Evolutionary conservation across 345 rosid species (phyloP), one percentile per base, ranked within the genome.

Genomic region (Geranium rotundifolium): DNA sequence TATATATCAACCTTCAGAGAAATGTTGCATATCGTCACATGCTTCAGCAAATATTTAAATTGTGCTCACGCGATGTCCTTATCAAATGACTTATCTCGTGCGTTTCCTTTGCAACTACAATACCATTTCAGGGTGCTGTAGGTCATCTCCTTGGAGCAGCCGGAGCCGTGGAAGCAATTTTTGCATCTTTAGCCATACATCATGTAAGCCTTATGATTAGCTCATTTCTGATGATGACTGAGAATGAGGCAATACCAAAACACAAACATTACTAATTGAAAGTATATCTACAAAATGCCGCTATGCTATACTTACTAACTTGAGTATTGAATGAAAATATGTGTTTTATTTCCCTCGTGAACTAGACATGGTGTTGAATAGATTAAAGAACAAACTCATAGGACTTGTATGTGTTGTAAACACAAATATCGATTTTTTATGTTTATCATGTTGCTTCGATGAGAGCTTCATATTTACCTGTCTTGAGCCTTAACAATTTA

Each of bases 121-220:
- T 63, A 58, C 34, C 56, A 65, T 30, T 71, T 60, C 80, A 90
- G 96, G 98, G 95, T 17, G 97, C 96, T 10, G 46, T 89, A 18
- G 97, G 99, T 66, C 99, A 93, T 85, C 95, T 93, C 46, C 99
- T 93, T 68, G 99, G 99, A 75, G 99, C 97, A 63, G 96, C 96
- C 56, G 90, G 96, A 70, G 95, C 99, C 1, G 92, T 88, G 63
- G 97, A 88, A 79, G 92, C 95, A 70, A 86, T 90, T 70, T 90
- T 88, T 63, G 31, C 90, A 17, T 71, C 87, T 73, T 84, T 92
- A 68, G 78, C 97, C 63, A 82, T 92, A 61, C 74, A 83, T 67
- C 79, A 79, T 30, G 99, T 90, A 71, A 71, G 85, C 64, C 31
- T 65, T 59, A 7, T 46, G 52, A 46, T 46, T 3, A 46, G 12